Evolutionary conservation across 1,139 yeast genomes (phyloP), one percentile per base, ranked within the genome.

Genomic region (Debaryomyces udenii): DNA sequence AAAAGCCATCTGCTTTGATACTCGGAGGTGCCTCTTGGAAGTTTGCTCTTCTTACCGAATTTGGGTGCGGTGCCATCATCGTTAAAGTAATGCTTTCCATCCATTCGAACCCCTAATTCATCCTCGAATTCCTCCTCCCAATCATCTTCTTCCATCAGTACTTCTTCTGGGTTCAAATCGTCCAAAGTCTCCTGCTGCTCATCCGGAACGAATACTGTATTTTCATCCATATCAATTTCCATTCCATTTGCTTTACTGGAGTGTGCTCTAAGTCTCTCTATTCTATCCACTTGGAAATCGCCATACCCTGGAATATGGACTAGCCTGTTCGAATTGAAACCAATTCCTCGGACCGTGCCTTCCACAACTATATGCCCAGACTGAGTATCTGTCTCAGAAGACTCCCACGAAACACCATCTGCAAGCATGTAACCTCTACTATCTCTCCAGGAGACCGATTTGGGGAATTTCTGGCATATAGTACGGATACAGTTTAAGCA

Each of bases 1-100:
- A 89, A 68, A 53, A 86, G 78, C 99, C 99, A 93, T 58, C 88
- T 81, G 6, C 96, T 88, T 66, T 93, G 99, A 61, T 91, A 91
- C 44, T 86, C 96, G 0, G 97, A 90, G 36, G 96, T 84, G 16
- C 98, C 98, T 56, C 79, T 79, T 14, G 98, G 98, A 23, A 88
- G 69, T 53, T 71, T 78, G 46, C 54, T 44, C 64, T 68, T 42
- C 57, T 66, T 63, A 42, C 58, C 50, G 46, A 56, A 38, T 48
- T 54, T 38, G 43, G 11, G n/a, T 6, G 24, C 14, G 4, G 20
- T 52, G 31, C 60, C 69, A 9, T 64, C 70, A 50, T 68, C 78
- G 42, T 70, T 72, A 49, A 86, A 76, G 56, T 81, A 84, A 29
- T 74, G 77, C 52, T 76, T 83, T 34, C 85, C 91, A 51, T 86